Evolutionary conservation across 2,329 filamentous ascomycete species (phyloP).

Genomic region (Aspergillus aculeatus): DNA sequence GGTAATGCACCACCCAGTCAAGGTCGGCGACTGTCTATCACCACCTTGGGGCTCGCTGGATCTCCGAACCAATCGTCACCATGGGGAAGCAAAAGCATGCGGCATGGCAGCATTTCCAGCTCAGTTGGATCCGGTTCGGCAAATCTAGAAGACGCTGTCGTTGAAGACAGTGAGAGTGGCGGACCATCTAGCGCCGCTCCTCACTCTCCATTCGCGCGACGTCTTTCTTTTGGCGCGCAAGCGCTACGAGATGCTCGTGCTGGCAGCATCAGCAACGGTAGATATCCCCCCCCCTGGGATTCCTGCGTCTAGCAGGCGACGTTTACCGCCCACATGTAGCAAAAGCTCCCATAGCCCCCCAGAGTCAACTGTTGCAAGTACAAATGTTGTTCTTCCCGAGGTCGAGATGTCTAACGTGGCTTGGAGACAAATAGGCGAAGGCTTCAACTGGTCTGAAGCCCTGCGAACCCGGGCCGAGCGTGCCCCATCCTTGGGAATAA

Average conservation of each 20-base stretch:
- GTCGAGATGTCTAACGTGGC: slow-evolving; percentile 46
- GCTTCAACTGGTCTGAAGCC: slow-evolving; percentile 97
- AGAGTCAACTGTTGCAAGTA: slow-evolving; percentile 38
- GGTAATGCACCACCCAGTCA: slow-evolving; percentile 47
- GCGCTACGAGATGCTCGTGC: slow-evolving; percentile 69
- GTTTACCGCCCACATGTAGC: slow-evolving; percentile 27
- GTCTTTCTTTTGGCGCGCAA: slow-evolving; percentile 86
- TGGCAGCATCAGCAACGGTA: slow-evolving; percentile 64
- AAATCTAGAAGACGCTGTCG: slow-evolving; percentile 42
- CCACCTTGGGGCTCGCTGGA: slow-evolving; percentile 71
- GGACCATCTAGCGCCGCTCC: slow-evolving; percentile 59
- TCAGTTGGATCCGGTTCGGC: slow-evolving; percentile 46
- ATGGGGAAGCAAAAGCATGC: slow-evolving; percentile 53
- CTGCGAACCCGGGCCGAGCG: slow-evolving; percentile 89
- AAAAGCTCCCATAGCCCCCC: slow-evolving; percentile 19
- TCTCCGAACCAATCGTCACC: slow-evolving; percentile 59
- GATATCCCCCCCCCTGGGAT: slow-evolving; percentile 50
- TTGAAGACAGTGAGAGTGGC: slow-evolving; percentile 69
- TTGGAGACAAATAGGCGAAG: slow-evolving; percentile 67
- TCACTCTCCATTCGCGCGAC: slow-evolving; percentile 68
- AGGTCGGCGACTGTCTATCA: slow-evolving; percentile 71
- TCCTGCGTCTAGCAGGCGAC: slow-evolving; percentile 25
- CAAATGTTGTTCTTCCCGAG: slow-evolving; percentile 32
- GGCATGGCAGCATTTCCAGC: slow-evolving; percentile 70
- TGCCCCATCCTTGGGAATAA: slow-evolving; percentile 50